A percentile compares a stretch with the other conserved stretches of the same genome.
These are phyloP conservation scores for Leccinum pachyderme DNA, from an alignment of 1,284 basidiomycete species.

Conservation along the genomic window DNA sequence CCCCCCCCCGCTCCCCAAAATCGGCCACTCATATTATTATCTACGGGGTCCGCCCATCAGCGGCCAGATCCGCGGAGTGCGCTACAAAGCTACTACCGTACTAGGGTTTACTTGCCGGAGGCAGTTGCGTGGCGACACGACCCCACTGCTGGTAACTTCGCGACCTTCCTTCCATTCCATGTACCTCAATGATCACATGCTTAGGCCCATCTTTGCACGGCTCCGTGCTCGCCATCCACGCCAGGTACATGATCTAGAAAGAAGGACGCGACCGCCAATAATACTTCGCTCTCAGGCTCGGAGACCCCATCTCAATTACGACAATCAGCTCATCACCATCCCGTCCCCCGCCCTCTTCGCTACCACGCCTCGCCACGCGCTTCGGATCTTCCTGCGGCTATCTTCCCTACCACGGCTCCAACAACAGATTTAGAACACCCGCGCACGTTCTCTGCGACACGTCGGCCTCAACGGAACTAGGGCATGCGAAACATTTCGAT, in stretches of 20 bases:
- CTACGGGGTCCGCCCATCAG: slow-evolving; percentile 2
- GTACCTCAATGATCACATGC: slow-evolving; percentile 9
- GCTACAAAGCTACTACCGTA: background rate
- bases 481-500: background rate
- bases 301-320: slow-evolving; percentile 14
- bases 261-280: slow-evolving; percentile 15
- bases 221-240: slow-evolving; percentile 5
- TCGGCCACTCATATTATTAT: slow-evolving; percentile 7
- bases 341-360: slow-evolving; percentile 1
- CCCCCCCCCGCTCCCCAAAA: too few species aligned
- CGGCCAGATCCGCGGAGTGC: slow-evolving; percentile 24
- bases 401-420: background rate
- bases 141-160: slow-evolving; percentile 1
- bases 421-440: background rate
- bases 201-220: slow-evolving; percentile 1
- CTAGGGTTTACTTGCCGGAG: slow-evolving; percentile 11
- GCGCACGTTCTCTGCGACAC: background rate
- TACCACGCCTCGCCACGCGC: background rate
- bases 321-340: slow-evolving; percentile 7
- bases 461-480: background rate
- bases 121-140: slow-evolving; percentile 6
- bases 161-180: slow-evolving; percentile 20
- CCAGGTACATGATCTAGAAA: slow-evolving; percentile 3
- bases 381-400: background rate
- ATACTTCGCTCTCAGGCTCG: slow-evolving; percentile 5